Evolutionary conservation across 129 eudicot species (phyloP), one percentile per base, ranked within the genome.

Genomic region (Flaveria sonorensis): DNA sequence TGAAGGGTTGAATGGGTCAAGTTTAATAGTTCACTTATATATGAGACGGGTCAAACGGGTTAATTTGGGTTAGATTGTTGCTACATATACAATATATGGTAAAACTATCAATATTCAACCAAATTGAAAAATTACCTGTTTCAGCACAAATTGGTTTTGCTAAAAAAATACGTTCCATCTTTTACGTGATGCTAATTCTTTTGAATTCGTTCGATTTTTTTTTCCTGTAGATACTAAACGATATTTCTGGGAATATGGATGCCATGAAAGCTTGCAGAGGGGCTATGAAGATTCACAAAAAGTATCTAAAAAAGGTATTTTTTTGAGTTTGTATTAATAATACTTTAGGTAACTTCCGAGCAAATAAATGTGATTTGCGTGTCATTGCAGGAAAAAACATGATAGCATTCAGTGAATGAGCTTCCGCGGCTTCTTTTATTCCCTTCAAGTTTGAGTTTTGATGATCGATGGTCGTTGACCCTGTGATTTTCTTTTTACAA

Each of bases 251-350:
- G 68, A 84, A 84, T 73, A 69, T 93, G 72, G 98, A 93, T 86
- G 97, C 98, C 65, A 89, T 79, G 77, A 90, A 89, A 80, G 90
- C 93, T 68, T 93, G 98, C 84, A 81, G 67, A 7, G 91, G 87
- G 74, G 98, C 98, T 65, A 79, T 93, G 93, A 93, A 93, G 64
- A 89, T 93, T 83, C 98, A 93, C 84, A 93, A 89, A 82, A 91
- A 91, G 81, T 93, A 93, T 83, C 79, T 93, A 20, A 81, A 68
- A 46, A 86, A 88, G 91, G 92, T 91, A 88, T n/a, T 16, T 65
- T 65, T 74, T 52, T 9, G 24, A 65, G 42, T 48, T 63, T 15
- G 39, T 76, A 6, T 66, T 36, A 9, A 15, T 36, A 45, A 52
- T 52, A 60, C 10, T 60, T 70, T 14, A 6, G 23, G 15, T 47